These are phyloP conservation scores for Pyrenochaeta sp. DNA, from an alignment of 2,329 filamentous ascomycete species.

Conservation along the genomic window DNA sequence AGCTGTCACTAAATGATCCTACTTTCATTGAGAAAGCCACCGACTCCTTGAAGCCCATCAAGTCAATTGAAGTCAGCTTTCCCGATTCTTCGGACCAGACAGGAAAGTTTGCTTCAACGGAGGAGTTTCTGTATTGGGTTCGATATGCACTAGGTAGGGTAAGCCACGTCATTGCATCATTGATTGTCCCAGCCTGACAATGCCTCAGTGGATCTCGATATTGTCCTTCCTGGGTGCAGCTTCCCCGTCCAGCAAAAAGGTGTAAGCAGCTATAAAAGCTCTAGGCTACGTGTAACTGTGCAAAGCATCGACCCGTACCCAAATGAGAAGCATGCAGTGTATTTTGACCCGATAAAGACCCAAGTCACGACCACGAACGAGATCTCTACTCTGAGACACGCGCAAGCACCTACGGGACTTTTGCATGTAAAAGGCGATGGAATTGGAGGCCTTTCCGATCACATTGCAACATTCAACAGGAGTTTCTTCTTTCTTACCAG, in stretches of 20 bases:
- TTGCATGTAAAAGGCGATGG: conserved; percentile 53
- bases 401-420: conserved; percentile 14
- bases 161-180: neutral
- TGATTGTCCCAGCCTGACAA: conserved; percentile 16
- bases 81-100: conserved; percentile 25
- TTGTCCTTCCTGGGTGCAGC: conserved; percentile 73
- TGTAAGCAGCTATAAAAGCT: conserved; percentile 61
- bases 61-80: conserved; percentile 38
- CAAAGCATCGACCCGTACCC: conserved; percentile 60
- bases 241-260: conserved; percentile 66
- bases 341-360: conserved; percentile 40
- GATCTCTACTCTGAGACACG: conserved; percentile 8
- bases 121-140: conserved; percentile 42
- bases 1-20: conserved; percentile 66
- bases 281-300: conserved; percentile 66
- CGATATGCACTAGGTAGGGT: conserved; percentile 43
- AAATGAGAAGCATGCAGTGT: conserved; percentile 34
- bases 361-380: conserved; percentile 27
- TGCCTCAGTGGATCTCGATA: conserved; percentile 67
- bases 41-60: conserved; percentile 37
- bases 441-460: conserved; percentile 73
- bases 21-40: conserved; percentile 67
- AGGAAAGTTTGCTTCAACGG: conserved; percentile 30
- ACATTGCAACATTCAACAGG: conserved; percentile 72
- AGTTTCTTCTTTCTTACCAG: conserved; percentile 60